Conservation (phyloP, 768 basidiomycete genomes). For the Termitomyces heimii region DNA sequence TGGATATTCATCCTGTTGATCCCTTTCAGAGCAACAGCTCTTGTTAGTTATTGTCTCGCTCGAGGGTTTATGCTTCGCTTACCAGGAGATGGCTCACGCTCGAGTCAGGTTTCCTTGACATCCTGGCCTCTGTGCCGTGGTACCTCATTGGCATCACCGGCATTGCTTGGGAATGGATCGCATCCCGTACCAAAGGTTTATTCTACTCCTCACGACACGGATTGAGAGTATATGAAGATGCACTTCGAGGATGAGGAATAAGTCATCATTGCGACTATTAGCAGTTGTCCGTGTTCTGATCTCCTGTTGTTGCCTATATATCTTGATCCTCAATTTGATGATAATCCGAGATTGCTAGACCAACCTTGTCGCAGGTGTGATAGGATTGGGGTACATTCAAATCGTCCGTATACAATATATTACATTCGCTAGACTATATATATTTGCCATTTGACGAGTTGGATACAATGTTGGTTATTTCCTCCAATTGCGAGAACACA, state of each 20-base stretch:
- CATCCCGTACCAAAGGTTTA: slow-evolving; percentile 37
- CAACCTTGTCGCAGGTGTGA: neutral
- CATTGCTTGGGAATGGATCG: slow-evolving; percentile 64
- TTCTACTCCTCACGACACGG: slow-evolving; percentile 50
- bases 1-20: slow-evolving; percentile 76
- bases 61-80: slow-evolving; percentile 75
- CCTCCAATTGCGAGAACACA: too few species aligned
- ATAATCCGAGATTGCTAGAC: neutral
- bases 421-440: neutral
- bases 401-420: neutral
- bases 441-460: neutral
- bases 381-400: neutral
- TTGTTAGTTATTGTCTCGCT: slow-evolving; percentile 69
- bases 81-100: slow-evolving; percentile 45
- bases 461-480: too few species aligned
- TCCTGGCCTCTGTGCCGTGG: slow-evolving; percentile 86
- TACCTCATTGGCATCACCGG: slow-evolving; percentile 77
- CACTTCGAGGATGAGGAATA: slow-evolving; percentile 81
- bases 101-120: slow-evolving; percentile 49
- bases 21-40: slow-evolving; percentile 71
- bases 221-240: slow-evolving; percentile 85
- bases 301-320: neutral
- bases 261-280: neutral
- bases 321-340: neutral
- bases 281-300: neutral